Evolutionary conservation across 257 asterid species (phyloP).

Genomic region (Solanum clarkiae): DNA sequence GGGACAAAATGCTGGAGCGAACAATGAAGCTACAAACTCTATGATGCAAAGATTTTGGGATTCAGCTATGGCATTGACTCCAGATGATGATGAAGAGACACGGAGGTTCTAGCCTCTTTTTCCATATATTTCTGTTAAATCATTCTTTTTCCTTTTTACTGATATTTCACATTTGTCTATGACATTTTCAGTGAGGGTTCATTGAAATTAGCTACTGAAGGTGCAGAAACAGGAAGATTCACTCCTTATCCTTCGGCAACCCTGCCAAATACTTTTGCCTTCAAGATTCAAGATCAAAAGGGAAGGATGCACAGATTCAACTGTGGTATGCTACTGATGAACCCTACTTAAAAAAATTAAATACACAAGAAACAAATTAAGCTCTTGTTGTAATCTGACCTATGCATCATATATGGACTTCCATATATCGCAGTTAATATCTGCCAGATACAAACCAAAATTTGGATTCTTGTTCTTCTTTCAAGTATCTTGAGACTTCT

Average conservation of each 20-base stretch:
- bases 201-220: conserved; percentile 71
- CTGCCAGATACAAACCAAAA: not conserved
- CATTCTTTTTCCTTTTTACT: not conserved
- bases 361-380: not conserved
- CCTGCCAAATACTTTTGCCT: conserved; percentile 43
- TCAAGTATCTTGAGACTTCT: not conserved
- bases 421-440: not conserved
- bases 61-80: conserved; percentile 79
- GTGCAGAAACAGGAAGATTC: conserved; percentile 55
- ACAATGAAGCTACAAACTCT: conserved; percentile 53
- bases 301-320: conserved; percentile 90
- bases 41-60: conserved; percentile 98
- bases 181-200: conserved; percentile 53
- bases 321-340: conserved; percentile 41
- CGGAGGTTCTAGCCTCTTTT: conserved; percentile 40
- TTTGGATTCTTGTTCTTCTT: not conserved
- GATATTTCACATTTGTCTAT: conserved; percentile 8
- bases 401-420: not conserved
- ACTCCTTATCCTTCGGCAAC: conserved; percentile 38
- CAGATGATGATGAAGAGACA: conserved; percentile 76
- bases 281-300: conserved; percentile 82
- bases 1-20: conserved; percentile 62
- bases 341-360: not conserved
- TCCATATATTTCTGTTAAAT: not conserved
- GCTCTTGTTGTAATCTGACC: not conserved